Evolutionary conservation across 805 yeast species (phyloP).

Genomic region (Huiozyma naganishii): DNA sequence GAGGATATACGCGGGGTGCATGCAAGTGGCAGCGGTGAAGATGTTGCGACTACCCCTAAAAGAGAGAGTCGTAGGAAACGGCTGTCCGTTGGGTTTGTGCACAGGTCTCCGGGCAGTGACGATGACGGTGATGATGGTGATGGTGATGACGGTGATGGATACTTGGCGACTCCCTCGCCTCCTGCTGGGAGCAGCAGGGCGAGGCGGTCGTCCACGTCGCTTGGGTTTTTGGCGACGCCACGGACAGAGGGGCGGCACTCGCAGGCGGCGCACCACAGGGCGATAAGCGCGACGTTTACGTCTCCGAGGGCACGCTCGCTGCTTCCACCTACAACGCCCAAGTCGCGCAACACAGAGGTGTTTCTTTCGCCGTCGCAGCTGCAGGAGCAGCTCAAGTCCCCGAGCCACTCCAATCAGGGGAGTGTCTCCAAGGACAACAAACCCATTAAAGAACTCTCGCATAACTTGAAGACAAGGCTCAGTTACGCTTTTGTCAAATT

Average conservation of each 20-base stretch:
- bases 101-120: neutral
- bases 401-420: conserved; percentile 6
- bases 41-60: conserved; percentile 3
- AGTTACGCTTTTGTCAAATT: conserved; percentile 33
- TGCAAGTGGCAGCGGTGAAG: neutral
- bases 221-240: conserved; percentile 22
- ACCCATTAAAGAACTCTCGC: conserved; percentile 33
- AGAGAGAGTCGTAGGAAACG: neutral
- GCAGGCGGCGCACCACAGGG: too few species aligned
- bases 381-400: conserved; percentile 17
- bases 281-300: too few species aligned
- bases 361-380: conserved; percentile 26
- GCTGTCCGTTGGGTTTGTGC: neutral
- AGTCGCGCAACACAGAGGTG: conserved; percentile 21
- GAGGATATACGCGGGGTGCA: too few species aligned
- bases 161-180: conserved; percentile 20
- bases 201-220: conserved; percentile 17
- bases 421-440: conserved; percentile 9
- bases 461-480: conserved; percentile 31
- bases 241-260: conserved; percentile 4
- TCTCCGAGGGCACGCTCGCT: conserved; percentile 1
- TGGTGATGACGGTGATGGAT: neutral
- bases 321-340: conserved; percentile 27
- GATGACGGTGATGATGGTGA: neutral
- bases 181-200: conserved; percentile 6